Percentiles rank a stretch among this genome's conserved stretches.
phyloP scores from a whole-genome alignment of 306 rosid genomes.

The Pterocarpus santalinus region DNA sequence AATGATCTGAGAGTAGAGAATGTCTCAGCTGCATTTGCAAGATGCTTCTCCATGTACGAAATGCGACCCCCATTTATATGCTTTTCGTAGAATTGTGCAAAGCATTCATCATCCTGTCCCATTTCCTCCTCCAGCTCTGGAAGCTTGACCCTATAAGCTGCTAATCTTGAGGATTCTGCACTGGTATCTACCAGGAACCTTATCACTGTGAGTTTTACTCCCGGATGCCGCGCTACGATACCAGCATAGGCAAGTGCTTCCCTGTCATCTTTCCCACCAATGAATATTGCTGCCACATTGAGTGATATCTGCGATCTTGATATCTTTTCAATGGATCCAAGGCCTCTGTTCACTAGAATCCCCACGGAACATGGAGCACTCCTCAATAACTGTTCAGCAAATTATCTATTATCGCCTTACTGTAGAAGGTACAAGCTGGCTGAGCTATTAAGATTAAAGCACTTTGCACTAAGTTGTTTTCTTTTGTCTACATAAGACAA shows the following conservation, averaged over 20 bases:
- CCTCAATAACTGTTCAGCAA: conserved; percentile 67
- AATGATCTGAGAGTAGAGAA: conserved; percentile 72
- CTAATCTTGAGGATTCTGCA: conserved; percentile 60
- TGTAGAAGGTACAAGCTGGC: neutral
- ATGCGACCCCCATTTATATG: conserved; percentile 66
- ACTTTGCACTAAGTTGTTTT: neutral
- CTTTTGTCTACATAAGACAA: neutral
- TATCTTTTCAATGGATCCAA: conserved; percentile 71
- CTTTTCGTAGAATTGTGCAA: conserved; percentile 80
- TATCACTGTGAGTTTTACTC: conserved; percentile 80
- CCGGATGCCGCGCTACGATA: conserved; percentile 74
- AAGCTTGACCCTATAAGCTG: conserved; percentile 58
- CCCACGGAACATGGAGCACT: conserved; percentile 91
- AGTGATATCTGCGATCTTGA: conserved; percentile 52
- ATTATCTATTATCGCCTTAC: conserved; percentile 32
- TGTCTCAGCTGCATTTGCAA: conserved; percentile 79
- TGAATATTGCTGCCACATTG: conserved; percentile 80
- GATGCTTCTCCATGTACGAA: conserved; percentile 78
- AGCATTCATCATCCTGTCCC: conserved; percentile 79
- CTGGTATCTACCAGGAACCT: conserved; percentile 72
- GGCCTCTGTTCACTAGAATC: conserved; percentile 90
- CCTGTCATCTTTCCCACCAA: conserved; percentile 90
- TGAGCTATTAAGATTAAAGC: neutral
- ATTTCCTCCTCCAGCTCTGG: conserved; percentile 74
- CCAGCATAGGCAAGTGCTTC: conserved; percentile 85